Evolutionary conservation across 163 green algal species (phyloP).

Genomic region (Scenedesmus sp.): DNA sequence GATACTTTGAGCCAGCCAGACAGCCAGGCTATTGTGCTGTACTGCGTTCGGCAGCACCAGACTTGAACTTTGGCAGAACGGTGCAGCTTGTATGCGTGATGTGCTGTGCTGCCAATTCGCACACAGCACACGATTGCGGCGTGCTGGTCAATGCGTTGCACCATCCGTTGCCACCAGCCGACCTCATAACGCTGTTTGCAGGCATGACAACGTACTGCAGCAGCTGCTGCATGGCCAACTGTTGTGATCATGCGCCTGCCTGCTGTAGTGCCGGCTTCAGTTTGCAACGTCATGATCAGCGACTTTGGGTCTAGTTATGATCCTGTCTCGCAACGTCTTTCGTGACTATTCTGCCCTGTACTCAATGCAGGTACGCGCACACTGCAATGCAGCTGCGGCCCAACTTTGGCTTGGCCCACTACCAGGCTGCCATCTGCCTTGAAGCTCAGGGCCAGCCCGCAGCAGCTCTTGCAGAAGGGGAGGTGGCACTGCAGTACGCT

Average conservation of each 20-base stretch:
- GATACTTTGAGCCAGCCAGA: too few species aligned
- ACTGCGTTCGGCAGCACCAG: too few species aligned
- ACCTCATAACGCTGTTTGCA: background rate
- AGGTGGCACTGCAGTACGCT: constrained; percentile 23
- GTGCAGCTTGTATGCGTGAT: background rate
- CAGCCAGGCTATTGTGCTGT: too few species aligned
- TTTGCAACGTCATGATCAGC: background rate
- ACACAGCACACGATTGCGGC: too few species aligned
- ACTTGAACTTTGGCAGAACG: too few species aligned
- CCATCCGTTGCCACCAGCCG: too few species aligned
- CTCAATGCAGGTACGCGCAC: constrained; percentile 23
- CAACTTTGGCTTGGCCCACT: constrained; percentile 42
- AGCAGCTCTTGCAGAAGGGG: constrained; percentile 19
- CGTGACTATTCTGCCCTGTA: background rate
- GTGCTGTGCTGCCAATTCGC: background rate
- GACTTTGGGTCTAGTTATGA: background rate
- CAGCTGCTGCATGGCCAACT: background rate
- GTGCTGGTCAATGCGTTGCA: too few species aligned
- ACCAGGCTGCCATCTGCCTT: constrained; percentile 29
- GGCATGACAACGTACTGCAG: background rate
- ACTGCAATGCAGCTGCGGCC: constrained; percentile 19
- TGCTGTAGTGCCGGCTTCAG: background rate
- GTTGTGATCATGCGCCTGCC: background rate
- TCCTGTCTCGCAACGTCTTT: background rate
- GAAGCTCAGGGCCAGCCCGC: background rate